Evolutionary conservation across 441 rosid species (phyloP), one percentile per base, ranked within the genome.

Genomic region (Erysimum pusillum): DNA sequence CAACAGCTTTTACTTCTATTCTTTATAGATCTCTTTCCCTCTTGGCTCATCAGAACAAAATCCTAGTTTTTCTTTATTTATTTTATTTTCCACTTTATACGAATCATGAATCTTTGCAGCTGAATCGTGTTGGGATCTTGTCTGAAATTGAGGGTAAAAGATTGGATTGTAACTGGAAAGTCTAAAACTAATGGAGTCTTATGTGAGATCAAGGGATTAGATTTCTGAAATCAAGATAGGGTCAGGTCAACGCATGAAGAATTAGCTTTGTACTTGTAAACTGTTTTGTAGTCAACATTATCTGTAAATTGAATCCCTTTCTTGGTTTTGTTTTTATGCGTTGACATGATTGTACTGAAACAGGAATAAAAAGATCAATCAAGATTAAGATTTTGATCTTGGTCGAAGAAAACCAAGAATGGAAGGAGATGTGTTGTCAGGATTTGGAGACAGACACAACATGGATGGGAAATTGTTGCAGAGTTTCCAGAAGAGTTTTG

Each of bases 391-490:
- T 74, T 74, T 54, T 31, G 71, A 36, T 58, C n/a, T 67, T 44
- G 67, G 32, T 35, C 4, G 39, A 45, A 22, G 28, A 25, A 5
- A 60, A 25, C n/a, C 67, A 11, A 34, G 14, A 10, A 87, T 91
- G 99, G 97, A 95, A 67, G 95, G 91, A 28, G 90, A 86, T 71
- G 81, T 86, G 67, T 82, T 82, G 80, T 83, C 96, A 22, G 88
- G 94, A 63, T 70, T 86, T 39, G 85, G 96, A 71, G 86, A 88
- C 18, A 91, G 90, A 45, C 85, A 77, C 45, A 90, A 84, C 42
- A 75, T 89, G 53, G 97, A 95, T 77, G 80, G 86, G 54, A 93
- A 86, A 82, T 74, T 85, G 61, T 66, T 91, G 78, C 93, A 93
- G 82, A 82, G 85, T 69, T 90, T 93, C 67, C 91, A 89, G 54